These are phyloP conservation scores for Starmerella bacillaris DNA, from an alignment of 805 yeast species.

Conservation along the genomic window DNA sequence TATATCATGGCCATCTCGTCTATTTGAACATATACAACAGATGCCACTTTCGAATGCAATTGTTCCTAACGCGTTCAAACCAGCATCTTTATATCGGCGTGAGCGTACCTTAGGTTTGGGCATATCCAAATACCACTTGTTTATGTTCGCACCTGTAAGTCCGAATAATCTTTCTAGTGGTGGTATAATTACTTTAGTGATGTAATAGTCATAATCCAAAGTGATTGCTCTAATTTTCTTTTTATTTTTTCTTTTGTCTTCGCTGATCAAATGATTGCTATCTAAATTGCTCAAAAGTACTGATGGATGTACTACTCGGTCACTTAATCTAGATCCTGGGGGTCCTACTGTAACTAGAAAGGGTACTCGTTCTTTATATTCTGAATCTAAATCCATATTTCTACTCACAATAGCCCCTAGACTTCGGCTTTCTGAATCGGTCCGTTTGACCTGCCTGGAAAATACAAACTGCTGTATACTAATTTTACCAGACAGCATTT, in stretches of 20 bases:
- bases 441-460: conserved; percentile 75
- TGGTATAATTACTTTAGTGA: conserved; percentile 66
- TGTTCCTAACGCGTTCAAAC: not conserved
- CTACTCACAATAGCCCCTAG: conserved; percentile 67
- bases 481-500: conserved; percentile 44
- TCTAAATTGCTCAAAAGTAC: conserved; percentile 35
- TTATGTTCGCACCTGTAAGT: conserved; percentile 63
- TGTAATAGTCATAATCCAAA: conserved; percentile 72
- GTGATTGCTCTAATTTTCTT: conserved; percentile 24
- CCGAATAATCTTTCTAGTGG: conserved; percentile 75
- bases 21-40: conserved; percentile 11
- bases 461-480: conserved; percentile 73
- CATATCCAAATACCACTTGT: conserved; percentile 56
- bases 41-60: conserved; percentile 5
- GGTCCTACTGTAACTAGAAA: conserved; percentile 56
- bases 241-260: too few species aligned
- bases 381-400: conserved; percentile 47
- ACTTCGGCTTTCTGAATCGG: conserved; percentile 44
- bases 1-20: conserved; percentile 1
- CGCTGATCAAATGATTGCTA: too few species aligned
- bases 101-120: conserved; percentile 25
- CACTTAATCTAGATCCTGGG: conserved; percentile 41
- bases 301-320: conserved; percentile 64
- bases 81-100: not conserved
- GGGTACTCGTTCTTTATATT: conserved; percentile 74